phyloP scores from a whole-genome alignment of 2,329 filamentous ascomycete genomes.

The Neofusicoccum laricinum region DNA sequence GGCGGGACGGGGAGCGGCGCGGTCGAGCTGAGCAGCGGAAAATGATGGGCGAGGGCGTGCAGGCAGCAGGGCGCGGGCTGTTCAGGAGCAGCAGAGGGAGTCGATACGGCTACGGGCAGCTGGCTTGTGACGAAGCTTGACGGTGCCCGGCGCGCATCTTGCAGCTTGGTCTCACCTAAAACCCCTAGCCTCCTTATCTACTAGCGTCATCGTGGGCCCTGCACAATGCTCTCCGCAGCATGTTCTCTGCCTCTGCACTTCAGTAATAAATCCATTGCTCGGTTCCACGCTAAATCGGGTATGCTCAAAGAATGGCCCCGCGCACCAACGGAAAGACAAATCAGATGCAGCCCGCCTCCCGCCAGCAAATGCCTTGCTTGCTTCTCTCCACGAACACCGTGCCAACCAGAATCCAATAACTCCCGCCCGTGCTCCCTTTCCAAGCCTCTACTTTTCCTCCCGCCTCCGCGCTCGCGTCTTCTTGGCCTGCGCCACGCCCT shows the following conservation, averaged over 20 bases:
- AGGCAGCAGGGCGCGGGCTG: conserved; percentile 5
- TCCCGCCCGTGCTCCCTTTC: not conserved
- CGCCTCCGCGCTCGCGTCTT: conserved; percentile 40
- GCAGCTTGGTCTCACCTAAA: conserved; percentile 4
- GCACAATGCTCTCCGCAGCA: not conserved
- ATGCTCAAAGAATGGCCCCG: not conserved
- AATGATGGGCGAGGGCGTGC: not conserved
- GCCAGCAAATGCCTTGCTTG: not conserved
- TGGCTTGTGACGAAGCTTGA: conserved; percentile 14
- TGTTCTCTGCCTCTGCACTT: not conserved
- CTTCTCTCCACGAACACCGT: conserved; percentile 5
- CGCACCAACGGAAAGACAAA: not conserved
- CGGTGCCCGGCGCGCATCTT: conserved; percentile 10
- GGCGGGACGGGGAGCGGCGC: not conserved
- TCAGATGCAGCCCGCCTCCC: conserved; percentile 3
- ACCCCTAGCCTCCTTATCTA: not conserved
- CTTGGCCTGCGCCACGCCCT: conserved; percentile 45
- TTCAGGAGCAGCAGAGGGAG: conserved; percentile 8
- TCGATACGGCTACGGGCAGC: not conserved
- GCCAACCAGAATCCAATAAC: not conserved
- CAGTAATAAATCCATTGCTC: not conserved
- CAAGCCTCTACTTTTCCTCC: conserved; percentile 11
- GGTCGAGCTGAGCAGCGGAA: not conserved
- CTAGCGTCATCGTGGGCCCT: not conserved
- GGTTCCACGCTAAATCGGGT: conserved; percentile 7